phyloP scores from a whole-genome alignment of 768 basidiomycete genomes.

The Mycena galericulata region DNA sequence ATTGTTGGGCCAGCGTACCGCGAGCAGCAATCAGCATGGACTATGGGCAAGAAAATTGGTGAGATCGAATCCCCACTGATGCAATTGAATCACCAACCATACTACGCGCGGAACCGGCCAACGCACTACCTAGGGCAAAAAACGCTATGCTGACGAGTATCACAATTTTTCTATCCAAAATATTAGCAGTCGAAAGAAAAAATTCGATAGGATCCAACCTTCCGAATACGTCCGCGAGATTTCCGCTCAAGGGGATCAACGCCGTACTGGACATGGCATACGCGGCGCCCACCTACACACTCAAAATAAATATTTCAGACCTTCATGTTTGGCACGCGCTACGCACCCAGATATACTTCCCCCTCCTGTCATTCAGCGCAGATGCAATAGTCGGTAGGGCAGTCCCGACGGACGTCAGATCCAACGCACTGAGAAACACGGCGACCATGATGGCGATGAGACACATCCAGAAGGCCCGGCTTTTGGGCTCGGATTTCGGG shows the following conservation, averaged over 20 bases:
- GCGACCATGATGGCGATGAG: constrained; percentile 25
- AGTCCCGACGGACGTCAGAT: constrained; percentile 25
- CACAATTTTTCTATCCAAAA: constrained; percentile 32
- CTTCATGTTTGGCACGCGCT: neutral
- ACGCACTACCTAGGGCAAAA: constrained; percentile 54
- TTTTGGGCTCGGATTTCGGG: neutral
- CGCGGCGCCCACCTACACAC: constrained; percentile 51
- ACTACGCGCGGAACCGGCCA: constrained; percentile 52
- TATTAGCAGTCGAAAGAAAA: neutral
- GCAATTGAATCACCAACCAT: constrained; percentile 38
- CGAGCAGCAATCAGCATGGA: constrained; percentile 53
- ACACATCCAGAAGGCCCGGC: constrained; percentile 22
- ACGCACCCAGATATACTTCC: constrained; percentile 25
- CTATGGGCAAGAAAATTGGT: neutral
- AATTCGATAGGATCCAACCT: constrained; percentile 13
- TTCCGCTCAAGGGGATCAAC: constrained; percentile 50
- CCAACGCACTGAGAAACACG: constrained; percentile 24
- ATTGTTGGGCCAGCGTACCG: neutral
- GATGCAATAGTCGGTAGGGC: constrained; percentile 25
- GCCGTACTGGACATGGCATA: constrained; percentile 54
- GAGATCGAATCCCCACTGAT: neutral
- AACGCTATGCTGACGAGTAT: constrained; percentile 41
- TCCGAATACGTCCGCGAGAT: constrained; percentile 47
- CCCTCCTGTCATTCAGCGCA: constrained; percentile 20
- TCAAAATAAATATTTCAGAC: neutral